These are phyloP conservation scores for Tetrapisispora pingtungensis DNA, from an alignment of 805 yeast genomes.

Conservation along the genomic window DNA sequence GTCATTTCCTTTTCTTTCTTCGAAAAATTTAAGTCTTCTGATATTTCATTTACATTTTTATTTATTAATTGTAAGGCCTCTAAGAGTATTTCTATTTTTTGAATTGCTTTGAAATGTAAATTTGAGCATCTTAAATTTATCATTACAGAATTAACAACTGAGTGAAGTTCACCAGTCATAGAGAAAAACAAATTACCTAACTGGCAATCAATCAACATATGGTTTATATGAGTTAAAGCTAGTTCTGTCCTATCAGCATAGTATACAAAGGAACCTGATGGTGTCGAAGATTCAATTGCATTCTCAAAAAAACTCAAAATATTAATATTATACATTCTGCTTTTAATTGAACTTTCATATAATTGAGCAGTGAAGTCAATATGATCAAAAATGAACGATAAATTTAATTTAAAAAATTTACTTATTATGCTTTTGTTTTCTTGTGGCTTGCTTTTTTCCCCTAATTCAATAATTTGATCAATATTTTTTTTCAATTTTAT, in stretches of 20 bases:
- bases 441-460: not conserved
- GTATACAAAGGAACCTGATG: conserved; percentile 17
- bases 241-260: conserved; percentile 16
- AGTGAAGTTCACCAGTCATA: conserved; percentile 13
- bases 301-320: conserved; percentile 15
- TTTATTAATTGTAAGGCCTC: not conserved
- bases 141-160: conserved; percentile 9
- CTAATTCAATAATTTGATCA: not conserved
- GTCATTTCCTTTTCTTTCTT: not conserved
- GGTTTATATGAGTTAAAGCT: conserved; percentile 12
- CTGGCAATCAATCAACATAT: conserved; percentile 14
- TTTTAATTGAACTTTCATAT: conserved; percentile 11
- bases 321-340: conserved; percentile 11
- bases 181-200: conserved; percentile 13
- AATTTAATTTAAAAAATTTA: conserved; percentile 11
- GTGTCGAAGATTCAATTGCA: conserved; percentile 14
- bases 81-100: conserved; percentile 12
- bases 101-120: conserved; percentile 15
- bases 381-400: conserved; percentile 12
- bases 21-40: not conserved
- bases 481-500: conserved; percentile 10
- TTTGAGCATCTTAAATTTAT: conserved; percentile 13
- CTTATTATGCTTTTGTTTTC: not conserved
- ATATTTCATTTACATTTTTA: not conserved
- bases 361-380: conserved; percentile 14